Conservation (phyloP, 1,284 basidiomycete species). For the Paramarasmius palmivorus region DNA sequence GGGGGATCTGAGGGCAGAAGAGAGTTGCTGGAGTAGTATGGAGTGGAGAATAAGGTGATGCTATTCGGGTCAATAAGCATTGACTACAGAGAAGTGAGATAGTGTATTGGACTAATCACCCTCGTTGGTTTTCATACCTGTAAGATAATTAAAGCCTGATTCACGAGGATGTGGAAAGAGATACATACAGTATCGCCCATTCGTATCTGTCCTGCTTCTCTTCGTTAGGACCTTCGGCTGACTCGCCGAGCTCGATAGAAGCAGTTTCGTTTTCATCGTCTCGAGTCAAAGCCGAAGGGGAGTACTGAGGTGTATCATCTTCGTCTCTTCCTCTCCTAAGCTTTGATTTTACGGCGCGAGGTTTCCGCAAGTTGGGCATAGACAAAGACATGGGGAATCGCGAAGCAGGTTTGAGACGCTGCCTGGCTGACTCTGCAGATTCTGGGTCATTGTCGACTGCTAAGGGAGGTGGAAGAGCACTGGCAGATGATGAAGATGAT, state of each 20-base stretch:
- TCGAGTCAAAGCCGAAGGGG: background rate
- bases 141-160: background rate
- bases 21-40: constrained; percentile 69
- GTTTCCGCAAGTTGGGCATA: background rate
- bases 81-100: constrained; percentile 11
- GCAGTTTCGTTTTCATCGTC: background rate
- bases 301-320: background rate
- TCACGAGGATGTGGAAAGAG: background rate
- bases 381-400: constrained; percentile 1
- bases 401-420: background rate
- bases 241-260: background rate
- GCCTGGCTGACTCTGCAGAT: background rate
- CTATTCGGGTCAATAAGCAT: constrained; percentile 32
- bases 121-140: constrained; percentile 74
- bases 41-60: constrained; percentile 68
- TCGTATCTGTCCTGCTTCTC: constrained; percentile 51
- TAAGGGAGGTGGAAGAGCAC: background rate
- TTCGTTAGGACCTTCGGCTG: background rate
- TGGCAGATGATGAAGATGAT: background rate
- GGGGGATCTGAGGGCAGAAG: constrained; percentile 75
- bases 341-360: background rate
- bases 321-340: background rate
- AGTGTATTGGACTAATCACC: constrained; percentile 46
- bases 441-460: background rate
- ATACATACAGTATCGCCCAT: constrained; percentile 65